Percentiles rank a stretch among this genome's conserved stretches.
phyloP scores from a whole-genome alignment of 176 grass and related monocot species.

The Musa acuminata region DNA sequence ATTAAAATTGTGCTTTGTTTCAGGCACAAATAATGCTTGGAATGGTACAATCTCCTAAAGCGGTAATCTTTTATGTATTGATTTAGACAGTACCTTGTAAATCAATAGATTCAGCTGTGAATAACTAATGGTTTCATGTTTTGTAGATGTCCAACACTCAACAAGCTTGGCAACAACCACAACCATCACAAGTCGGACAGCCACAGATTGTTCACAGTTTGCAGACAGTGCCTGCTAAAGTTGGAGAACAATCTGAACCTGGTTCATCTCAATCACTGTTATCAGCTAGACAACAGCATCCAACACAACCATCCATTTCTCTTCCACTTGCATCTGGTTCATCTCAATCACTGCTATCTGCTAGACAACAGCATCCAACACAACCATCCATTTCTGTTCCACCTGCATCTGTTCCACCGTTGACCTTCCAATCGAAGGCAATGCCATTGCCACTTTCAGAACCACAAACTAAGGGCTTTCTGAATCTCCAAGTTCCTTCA shows the following conservation, averaged over 20 bases:
- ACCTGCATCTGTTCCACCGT: conserved; percentile 30
- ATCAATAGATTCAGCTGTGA: not conserved
- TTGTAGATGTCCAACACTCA: conserved; percentile 34
- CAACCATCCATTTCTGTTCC: conserved; percentile 40
- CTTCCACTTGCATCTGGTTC: conserved; percentile 31
- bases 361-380: conserved; percentile 29
- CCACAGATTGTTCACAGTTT: conserved; percentile 26
- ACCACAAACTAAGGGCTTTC: conserved; percentile 48
- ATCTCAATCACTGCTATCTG: conserved; percentile 31
- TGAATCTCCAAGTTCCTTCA: conserved; percentile 29
- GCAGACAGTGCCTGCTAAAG: conserved; percentile 31
- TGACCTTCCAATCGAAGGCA: conserved; percentile 25
- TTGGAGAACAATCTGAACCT: conserved; percentile 27
- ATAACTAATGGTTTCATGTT: conserved; percentile 15
- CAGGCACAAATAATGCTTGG: conserved; percentile 95
- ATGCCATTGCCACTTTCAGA: conserved; percentile 32
- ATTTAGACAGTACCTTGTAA: conserved; percentile 2
- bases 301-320: conserved; percentile 32
- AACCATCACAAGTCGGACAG: conserved; percentile 31
- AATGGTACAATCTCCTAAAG: conserved; percentile 87
- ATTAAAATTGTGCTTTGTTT: conserved; percentile 17
- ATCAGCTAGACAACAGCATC: conserved; percentile 34
- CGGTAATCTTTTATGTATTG: conserved; percentile 31
- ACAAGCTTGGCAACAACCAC: conserved; percentile 28
- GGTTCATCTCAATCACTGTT: conserved; percentile 29